These are phyloP conservation scores for Pythium sp. DNA, from an alignment of 352 stramenopile genomes.

Conservation along the genomic window DNA sequence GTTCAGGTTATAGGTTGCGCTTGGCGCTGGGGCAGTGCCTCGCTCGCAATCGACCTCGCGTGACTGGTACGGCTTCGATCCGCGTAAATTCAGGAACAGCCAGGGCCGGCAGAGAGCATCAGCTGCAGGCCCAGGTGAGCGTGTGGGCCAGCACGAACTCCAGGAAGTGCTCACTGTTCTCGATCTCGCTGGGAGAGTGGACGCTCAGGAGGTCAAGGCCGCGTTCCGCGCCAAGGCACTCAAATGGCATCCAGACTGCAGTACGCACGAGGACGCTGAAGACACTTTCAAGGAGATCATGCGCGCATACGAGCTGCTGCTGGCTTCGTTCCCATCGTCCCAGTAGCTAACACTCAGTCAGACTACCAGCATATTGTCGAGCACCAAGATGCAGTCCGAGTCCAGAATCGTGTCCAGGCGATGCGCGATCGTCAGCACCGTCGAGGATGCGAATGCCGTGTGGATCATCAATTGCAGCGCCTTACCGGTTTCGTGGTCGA, in stretches of 20 bases:
- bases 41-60: too few species aligned
- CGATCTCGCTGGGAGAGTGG: constrained; percentile 13
- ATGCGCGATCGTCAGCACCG: too few species aligned
- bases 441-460: too few species aligned
- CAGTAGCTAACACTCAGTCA: background rate
- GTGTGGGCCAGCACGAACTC: constrained; percentile 17
- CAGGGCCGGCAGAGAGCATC: constrained; percentile 10
- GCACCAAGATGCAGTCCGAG: too few species aligned
- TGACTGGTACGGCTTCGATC: constrained; percentile 65
- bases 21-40: too few species aligned
- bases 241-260: constrained; percentile 93
- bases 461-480: too few species aligned
- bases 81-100: constrained; percentile 33
- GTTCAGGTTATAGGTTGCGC: too few species aligned
- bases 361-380: too few species aligned
- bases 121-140: constrained; percentile 3
- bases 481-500: too few species aligned
- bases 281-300: constrained; percentile 86
- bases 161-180: constrained; percentile 24
- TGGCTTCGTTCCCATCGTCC: constrained; percentile 14
- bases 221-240: constrained; percentile 74
- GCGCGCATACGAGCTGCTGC: constrained; percentile 85
- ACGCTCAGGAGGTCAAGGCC: constrained; percentile 36
- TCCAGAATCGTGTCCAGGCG: too few species aligned
- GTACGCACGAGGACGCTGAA: constrained; percentile 64